Conservation (phyloP, 2,329 filamentous ascomycete species). For the Colletotrichum sp. region DNA sequence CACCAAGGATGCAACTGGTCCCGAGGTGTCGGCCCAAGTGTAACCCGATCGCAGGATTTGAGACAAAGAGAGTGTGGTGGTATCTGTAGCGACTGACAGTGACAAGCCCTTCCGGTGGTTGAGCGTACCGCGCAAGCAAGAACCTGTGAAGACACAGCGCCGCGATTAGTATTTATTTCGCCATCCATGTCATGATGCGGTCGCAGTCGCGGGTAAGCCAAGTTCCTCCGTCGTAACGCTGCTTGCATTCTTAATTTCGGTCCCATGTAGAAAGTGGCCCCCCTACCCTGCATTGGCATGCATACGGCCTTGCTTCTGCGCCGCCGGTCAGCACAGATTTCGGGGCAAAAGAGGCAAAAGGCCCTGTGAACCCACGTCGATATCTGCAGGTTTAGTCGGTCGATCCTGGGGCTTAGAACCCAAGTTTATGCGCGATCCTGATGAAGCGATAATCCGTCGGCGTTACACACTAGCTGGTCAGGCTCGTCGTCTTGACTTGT, state of each 20-base stretch:
- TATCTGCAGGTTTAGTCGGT: background rate
- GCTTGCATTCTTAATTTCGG: background rate
- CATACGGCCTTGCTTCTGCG: background rate
- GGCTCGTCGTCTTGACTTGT: background rate
- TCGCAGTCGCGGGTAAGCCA: background rate
- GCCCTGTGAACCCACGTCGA: background rate
- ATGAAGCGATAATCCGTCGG: background rate
- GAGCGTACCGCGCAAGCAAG: background rate
- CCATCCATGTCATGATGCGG: background rate
- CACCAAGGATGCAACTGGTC: background rate
- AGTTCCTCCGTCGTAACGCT: background rate
- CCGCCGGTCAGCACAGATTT: background rate
- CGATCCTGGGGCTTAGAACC: background rate
- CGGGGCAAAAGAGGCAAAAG: background rate
- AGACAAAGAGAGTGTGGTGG: background rate
- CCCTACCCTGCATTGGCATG: background rate
- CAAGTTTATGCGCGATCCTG: background rate
- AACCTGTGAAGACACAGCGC: background rate
- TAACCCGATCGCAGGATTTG: background rate
- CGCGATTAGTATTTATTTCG: slow-evolving; percentile 1
- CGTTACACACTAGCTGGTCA: background rate
- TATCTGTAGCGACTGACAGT: background rate
- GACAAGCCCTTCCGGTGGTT: background rate
- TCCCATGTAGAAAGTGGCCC: background rate
- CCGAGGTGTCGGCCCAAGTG: background rate